Base-by-base conservation (phyloP, 495 filamentous ascomycete genomes). In the Acidomyces sp. region DNA sequence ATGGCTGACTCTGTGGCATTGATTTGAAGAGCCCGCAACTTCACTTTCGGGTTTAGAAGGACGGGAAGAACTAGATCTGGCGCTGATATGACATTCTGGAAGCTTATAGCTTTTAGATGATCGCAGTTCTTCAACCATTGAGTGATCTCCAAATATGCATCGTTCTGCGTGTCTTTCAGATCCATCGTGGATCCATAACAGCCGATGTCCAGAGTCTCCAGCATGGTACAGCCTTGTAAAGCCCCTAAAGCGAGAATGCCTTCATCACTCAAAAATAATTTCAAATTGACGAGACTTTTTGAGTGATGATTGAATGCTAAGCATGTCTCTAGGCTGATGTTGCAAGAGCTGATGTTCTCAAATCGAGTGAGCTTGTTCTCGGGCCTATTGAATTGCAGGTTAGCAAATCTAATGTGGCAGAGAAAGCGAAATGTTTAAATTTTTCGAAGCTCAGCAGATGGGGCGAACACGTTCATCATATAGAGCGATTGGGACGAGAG, bases 291-390 rank as follows among this genome's bases (percentile, higher is more conserved):
- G 16, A 87, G 57, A 7, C 77, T 74, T 11, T 59, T 37, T 3
- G 66, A 50, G 50, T 85, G 81, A 16, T 53, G 49, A 34, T 62
- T 67, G n/a, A 87, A 45, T 3, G 75, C 72, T 29, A 64, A 55
- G 29, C 80, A 71, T 4, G 71, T 72, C 31, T 74, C 63, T 3
- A 59, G 50, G 4, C 65, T 69, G 25, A 80, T 62, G 3, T 60
- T 55, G 25, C 67, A 65, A 16, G 57, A 50, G 46, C 71, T 68
- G 29, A 74, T 59, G 16, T 77, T 62, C 34, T 73, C 64, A 47
- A 86, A 75, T 7, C 64, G 67, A 37, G 64, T 64, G 0, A 87
- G 56, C 4, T 69, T 71, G 40, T 83, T 68, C 0, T 69, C 66
- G n/a, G n/a, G n/a, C n/a, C n/a, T n/a, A n/a, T n/a, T n/a, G n/a